phyloP scores from a whole-genome alignment of 495 filamentous ascomycete genomes.

The Penicillium riverlandense region DNA sequence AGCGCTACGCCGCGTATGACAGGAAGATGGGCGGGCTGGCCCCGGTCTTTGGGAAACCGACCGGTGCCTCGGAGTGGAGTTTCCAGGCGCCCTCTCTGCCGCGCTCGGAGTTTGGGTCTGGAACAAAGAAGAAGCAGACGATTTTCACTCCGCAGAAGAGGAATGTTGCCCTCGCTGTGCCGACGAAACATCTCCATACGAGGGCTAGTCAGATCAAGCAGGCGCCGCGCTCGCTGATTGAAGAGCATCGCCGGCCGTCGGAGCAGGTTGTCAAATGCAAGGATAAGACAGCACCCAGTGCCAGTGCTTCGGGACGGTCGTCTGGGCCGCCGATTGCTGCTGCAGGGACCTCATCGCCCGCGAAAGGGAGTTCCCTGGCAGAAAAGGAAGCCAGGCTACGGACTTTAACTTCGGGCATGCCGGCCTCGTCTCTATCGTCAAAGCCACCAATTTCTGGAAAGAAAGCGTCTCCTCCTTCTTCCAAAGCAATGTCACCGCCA shows the following conservation, averaged over 20 bases:
- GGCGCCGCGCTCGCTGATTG: slow-evolving; percentile 35
- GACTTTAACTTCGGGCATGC: slow-evolving; percentile 19
- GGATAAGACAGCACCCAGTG: no score
- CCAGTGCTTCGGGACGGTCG: no score
- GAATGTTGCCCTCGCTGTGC: slow-evolving; percentile 29
- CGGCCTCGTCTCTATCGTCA: background rate
- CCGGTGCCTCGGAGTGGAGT: no score
- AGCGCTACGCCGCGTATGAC: slow-evolving; percentile 19
- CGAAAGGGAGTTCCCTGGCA: slow-evolving; percentile 7
- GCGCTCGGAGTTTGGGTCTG: background rate
- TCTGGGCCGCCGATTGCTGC: no score
- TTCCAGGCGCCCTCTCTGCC: background rate
- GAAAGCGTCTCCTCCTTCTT: slow-evolving; percentile 1
- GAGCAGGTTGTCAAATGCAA: slow-evolving; percentile 1
- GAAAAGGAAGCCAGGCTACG: slow-evolving; percentile 25
- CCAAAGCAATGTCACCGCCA: slow-evolving; percentile 1
- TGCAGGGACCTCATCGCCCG: no score
- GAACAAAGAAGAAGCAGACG: slow-evolving; percentile 24
- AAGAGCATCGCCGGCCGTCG: slow-evolving; percentile 30
- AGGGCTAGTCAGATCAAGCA: slow-evolving; percentile 28
- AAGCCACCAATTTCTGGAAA: background rate
- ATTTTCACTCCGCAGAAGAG: slow-evolving; percentile 31
- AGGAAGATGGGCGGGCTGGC: slow-evolving; percentile 19
- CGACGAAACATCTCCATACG: slow-evolving; percentile 33
- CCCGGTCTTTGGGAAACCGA: slow-evolving; percentile 5